Base-by-base conservation (phyloP, 2,329 filamentous ascomycete genomes). In the Neopestalotiopsis sp. region DNA sequence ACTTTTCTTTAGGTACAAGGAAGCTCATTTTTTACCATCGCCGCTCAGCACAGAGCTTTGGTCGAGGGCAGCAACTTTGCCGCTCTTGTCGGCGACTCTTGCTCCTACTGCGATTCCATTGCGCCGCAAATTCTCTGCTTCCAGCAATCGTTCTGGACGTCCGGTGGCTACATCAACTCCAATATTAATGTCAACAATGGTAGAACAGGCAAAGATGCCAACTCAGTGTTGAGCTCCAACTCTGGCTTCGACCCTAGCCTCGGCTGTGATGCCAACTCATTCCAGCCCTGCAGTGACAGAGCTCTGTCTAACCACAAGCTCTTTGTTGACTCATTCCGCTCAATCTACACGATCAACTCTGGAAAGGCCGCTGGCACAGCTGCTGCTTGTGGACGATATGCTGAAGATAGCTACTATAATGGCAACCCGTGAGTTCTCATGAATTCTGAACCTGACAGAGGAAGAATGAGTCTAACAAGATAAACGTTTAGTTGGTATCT, bases 1-100 rank as follows among this genome's bases (percentile, higher is more conserved):
- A 59, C 30, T 13, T 4, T 28, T 30, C 12, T 13, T 59, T 14
- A 59, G 57, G 88, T 95, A 14, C 83, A 84, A 30, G 92, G 92
- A 56, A 90, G 88, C 28, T 94, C 92, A 0, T 96, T 95, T 83
- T 97, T 95, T 80, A 96, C 93, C 1, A 82, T 90, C 40, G 88
- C 89, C 3, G 86, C 87, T 56, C 89, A 92, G 70, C 90, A 95
- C 77, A 89, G 93, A 73, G 86, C 89, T n/a, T 82, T 91, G 14
- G 82, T 90, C 6, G 89, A 93, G 80, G 93, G 94, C 5, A 88
- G 84, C 67, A 83, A 85, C 2, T 84, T 96, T 17, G 92, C 93
- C 4, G 79, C 80, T n/a, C 82, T 84, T 24, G 84, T 95, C 5
- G 89, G 90, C 17, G 84, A 87, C 66, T 84, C 85, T 4, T 92